Conservation (phyloP, 305 asterid species). For the Andrographis paniculata region DNA sequence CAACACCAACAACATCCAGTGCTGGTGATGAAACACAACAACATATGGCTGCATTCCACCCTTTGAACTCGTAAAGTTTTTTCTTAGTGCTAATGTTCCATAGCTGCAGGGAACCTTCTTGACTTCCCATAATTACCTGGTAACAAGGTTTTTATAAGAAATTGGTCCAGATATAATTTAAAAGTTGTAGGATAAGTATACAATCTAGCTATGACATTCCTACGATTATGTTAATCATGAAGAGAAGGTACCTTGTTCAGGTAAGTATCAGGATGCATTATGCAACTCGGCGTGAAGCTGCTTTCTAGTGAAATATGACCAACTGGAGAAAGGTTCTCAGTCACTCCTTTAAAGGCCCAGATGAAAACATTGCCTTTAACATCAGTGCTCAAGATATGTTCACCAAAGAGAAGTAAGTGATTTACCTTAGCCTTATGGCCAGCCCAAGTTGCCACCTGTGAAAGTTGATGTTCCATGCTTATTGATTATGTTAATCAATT, state of each 20-base stretch:
- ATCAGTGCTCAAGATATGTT: constrained; percentile 64
- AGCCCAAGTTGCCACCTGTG: constrained; percentile 77
- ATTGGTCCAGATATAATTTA: constrained; percentile 13
- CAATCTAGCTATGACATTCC: constrained; percentile 3
- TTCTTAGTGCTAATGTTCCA: constrained; percentile 90
- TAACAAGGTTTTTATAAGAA: constrained; percentile 20
- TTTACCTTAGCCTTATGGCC: constrained; percentile 68
- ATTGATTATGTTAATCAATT: constrained; percentile 8
- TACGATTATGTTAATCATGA: constrained; percentile 5
- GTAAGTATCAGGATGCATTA: constrained; percentile 94
- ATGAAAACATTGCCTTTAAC: constrained; percentile 64
- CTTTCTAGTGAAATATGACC: constrained; percentile 56
- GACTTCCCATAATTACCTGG: constrained; percentile 77
- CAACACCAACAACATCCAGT: constrained; percentile 84
- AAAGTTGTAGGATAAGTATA: constrained; percentile 9
- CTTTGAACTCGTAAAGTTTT: constrained; percentile 68
- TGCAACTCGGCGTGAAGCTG: constrained; percentile 75
- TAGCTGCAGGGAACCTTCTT: constrained; percentile 74
- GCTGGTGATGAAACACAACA: constrained; percentile 93
- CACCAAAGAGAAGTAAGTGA: constrained; percentile 71
- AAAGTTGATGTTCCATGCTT: constrained; percentile 11
- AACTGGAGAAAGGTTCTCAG: constrained; percentile 49
- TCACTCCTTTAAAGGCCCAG: constrained; percentile 76
- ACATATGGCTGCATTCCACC: constrained; percentile 66
- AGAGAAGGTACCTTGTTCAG: constrained; percentile 59